Evolutionary conservation across 441 rosid genomes (phyloP).

Genomic region (Metrosideros polymorpha): DNA sequence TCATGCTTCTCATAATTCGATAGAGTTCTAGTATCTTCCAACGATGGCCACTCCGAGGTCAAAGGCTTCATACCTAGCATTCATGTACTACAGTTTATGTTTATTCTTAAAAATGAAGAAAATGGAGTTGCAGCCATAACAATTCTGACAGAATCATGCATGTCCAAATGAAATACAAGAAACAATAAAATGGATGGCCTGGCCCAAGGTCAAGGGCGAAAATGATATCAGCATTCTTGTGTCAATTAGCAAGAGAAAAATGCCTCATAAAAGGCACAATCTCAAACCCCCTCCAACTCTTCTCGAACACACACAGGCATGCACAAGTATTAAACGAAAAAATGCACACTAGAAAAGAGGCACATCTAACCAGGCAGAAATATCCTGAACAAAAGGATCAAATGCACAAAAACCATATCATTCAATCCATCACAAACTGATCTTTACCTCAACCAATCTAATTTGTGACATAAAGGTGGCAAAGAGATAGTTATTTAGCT

Average conservation of each 20-base stretch:
- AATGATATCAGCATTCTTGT: background rate
- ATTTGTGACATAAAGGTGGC: background rate
- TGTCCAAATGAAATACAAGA: background rate
- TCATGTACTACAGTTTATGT: background rate
- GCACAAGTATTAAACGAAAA: background rate
- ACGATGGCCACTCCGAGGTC: slow-evolving; percentile 26
- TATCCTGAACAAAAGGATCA: background rate
- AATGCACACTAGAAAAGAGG: background rate
- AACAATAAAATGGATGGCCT: background rate
- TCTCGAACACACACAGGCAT: background rate
- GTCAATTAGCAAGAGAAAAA: background rate
- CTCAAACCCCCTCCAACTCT: background rate
- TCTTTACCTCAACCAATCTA: background rate
- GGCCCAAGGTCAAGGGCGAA: background rate
- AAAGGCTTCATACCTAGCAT: slow-evolving; percentile 44
- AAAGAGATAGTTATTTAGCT: background rate
- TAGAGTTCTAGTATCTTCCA: slow-evolving; percentile 24
- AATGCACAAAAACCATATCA: background rate
- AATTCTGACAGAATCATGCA: background rate
- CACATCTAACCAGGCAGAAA: background rate
- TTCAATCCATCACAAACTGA: background rate
- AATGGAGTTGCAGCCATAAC: background rate
- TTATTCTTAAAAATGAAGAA: background rate
- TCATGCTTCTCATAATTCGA: slow-evolving; percentile 41
- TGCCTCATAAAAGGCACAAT: background rate